These are phyloP conservation scores for Aaosphaeria pasadenensis DNA, from an alignment of 2,329 filamentous ascomycete species.

Conservation along the genomic window DNA sequence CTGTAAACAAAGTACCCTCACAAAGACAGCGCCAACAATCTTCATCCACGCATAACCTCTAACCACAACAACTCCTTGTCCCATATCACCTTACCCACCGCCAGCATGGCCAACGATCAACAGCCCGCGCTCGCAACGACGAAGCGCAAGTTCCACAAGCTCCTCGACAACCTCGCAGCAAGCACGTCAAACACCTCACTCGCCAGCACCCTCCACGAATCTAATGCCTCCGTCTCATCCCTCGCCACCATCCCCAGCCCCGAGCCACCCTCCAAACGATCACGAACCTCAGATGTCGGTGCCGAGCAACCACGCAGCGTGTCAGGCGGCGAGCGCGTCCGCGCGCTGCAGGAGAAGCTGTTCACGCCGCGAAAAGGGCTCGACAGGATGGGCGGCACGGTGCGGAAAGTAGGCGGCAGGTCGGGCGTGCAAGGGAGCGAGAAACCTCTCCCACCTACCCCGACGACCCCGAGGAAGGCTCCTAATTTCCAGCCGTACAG, in stretches of 20 bases:
- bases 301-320: slow-evolving; percentile 25
- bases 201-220: slow-evolving; percentile 34
- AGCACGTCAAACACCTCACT: slow-evolving; percentile 47
- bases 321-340: slow-evolving; percentile 28
- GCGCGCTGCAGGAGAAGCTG: slow-evolving; percentile 30
- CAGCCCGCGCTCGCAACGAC: slow-evolving; percentile 64
- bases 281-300: slow-evolving; percentile 25
- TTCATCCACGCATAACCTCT: neutral
- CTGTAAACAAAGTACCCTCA: slow-evolving; percentile 24
- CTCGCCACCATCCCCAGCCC: slow-evolving; percentile 18
- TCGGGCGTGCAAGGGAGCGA: slow-evolving; percentile 30
- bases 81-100: neutral
- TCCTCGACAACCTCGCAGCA: slow-evolving; percentile 60
- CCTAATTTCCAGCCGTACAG: slow-evolving; percentile 85
- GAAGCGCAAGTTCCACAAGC: slow-evolving; percentile 79
- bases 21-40: slow-evolving; percentile 3
- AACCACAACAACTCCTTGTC: neutral
- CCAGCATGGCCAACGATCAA: slow-evolving; percentile 10
- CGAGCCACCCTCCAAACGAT: slow-evolving; percentile 34
- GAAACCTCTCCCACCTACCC: slow-evolving; percentile 15
- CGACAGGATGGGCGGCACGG: slow-evolving; percentile 4
- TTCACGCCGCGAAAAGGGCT: slow-evolving; percentile 19
- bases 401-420: slow-evolving; percentile 1
- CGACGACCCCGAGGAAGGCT: slow-evolving; percentile 28
- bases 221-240: slow-evolving; percentile 30